phyloP scores from a whole-genome alignment of 1,139 yeast genomes.

The Yamadazyma atmosphaerica region DNA sequence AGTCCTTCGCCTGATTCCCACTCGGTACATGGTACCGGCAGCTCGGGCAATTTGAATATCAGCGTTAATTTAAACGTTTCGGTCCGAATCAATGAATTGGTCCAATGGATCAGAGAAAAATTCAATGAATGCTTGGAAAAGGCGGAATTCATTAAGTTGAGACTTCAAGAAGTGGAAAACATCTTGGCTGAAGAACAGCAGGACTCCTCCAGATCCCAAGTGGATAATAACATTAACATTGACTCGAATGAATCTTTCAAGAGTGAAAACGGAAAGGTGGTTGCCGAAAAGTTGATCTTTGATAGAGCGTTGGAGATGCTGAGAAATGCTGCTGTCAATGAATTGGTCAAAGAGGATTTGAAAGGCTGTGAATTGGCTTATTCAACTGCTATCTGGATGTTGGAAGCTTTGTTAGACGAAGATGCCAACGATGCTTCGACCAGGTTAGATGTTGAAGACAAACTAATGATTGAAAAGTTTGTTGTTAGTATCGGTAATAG shows the following conservation, averaged over 20 bases:
- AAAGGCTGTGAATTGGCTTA: slow-evolving; percentile 84
- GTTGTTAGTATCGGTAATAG: slow-evolving; percentile 73
- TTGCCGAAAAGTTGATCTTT: slow-evolving; percentile 83
- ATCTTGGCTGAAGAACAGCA: slow-evolving; percentile 11
- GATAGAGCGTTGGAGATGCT: slow-evolving; percentile 94
- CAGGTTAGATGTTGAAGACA: slow-evolving; percentile 67
- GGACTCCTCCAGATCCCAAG: not conserved
- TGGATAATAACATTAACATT: not conserved
- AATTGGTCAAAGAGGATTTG: slow-evolving; percentile 72
- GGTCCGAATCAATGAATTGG: slow-evolving; percentile 67
- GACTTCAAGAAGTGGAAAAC: slow-evolving; percentile 52
- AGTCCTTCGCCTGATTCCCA: slow-evolving; percentile 11
- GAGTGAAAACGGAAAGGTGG: slow-evolving; percentile 26
- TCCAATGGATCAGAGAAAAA: slow-evolving; percentile 88
- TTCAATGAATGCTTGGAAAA: slow-evolving; percentile 87
- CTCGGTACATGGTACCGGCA: slow-evolving; percentile 3
- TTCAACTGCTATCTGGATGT: slow-evolving; percentile 93
- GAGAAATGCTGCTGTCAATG: slow-evolving; percentile 86
- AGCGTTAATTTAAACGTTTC: slow-evolving; percentile 17
- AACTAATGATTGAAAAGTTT: slow-evolving; percentile 72
- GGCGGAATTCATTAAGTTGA: slow-evolving; percentile 72
- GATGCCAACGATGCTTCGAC: slow-evolving; percentile 29
- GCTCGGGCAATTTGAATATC: slow-evolving; percentile 5
- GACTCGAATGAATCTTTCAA: slow-evolving; percentile 3
- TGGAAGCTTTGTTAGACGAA: slow-evolving; percentile 76